phyloP scores from a whole-genome alignment of 2,329 filamentous ascomycete species.

The Alternaria burnsii region DNA sequence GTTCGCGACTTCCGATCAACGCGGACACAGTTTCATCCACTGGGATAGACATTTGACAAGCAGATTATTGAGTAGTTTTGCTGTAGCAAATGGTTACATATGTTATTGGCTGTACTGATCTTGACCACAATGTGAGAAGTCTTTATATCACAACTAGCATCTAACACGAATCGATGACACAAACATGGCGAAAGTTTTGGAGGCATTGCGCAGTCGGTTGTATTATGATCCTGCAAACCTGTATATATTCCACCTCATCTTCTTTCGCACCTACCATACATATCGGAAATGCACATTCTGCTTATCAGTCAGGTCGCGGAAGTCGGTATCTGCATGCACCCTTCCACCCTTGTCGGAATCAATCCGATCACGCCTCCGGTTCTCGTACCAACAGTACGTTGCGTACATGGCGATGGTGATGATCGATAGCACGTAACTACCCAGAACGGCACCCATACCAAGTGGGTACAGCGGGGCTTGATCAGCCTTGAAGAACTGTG shows the following conservation, averaged over 20 bases:
- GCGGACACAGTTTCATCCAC: background rate
- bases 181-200: background rate
- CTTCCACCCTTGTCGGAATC: slow-evolving; percentile 25
- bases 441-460: slow-evolving; percentile 18
- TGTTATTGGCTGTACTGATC: background rate
- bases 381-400: slow-evolving; percentile 43
- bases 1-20: background rate
- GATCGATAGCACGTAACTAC: slow-evolving; percentile 24
- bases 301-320: slow-evolving; percentile 48
- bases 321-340: slow-evolving; percentile 40
- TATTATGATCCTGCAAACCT: background rate
- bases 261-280: slow-evolving; percentile 8
- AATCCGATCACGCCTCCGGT: slow-evolving; percentile 29
- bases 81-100: background rate
- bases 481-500: slow-evolving; percentile 50
- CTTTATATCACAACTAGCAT: background rate
- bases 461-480: slow-evolving; percentile 46
- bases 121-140: background rate
- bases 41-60: background rate
- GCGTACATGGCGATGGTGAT: slow-evolving; percentile 44
- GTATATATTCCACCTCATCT: background rate
- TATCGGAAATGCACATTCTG: slow-evolving; percentile 40
- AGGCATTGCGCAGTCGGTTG: background rate
- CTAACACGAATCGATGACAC: background rate
- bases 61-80: background rate